These are phyloP conservation scores for Sporothrix humicola DNA, from an alignment of 2,329 filamentous ascomycete species.

Conservation along the genomic window DNA sequence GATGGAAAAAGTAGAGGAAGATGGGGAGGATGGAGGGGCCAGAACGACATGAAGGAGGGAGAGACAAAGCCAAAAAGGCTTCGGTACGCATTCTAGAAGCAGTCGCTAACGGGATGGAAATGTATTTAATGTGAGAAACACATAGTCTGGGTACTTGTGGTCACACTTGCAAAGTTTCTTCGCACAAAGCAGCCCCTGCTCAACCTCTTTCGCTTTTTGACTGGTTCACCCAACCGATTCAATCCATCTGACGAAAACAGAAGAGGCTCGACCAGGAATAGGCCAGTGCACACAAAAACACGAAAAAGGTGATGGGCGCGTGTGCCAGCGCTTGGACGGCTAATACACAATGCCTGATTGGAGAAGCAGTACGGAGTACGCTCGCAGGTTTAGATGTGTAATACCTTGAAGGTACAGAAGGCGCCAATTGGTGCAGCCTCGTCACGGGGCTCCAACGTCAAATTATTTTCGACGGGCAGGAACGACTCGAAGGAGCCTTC, in stretches of 20 bases:
- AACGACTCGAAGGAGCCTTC: not conserved
- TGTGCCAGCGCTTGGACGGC: not conserved
- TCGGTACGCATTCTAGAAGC: slow-evolving; percentile 22
- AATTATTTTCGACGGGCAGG: not conserved
- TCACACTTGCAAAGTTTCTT: not conserved
- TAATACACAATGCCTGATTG: not conserved
- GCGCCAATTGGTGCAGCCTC: slow-evolving; percentile 4
- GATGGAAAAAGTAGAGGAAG: not conserved
- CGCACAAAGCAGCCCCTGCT: not conserved
- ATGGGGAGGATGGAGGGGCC: not conserved
- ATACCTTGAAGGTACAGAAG: not conserved
- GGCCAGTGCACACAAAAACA: not conserved
- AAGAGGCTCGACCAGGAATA: not conserved
- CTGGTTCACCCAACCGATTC: not conserved
- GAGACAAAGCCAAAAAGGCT: not conserved
- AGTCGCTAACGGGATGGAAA: not conserved
- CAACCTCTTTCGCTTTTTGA: not conserved
- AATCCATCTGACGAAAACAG: not conserved
- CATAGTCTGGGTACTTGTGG: not conserved
- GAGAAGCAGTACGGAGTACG: not conserved
- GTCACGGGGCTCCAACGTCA: slow-evolving; percentile 8
- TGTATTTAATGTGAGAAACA: not conserved
- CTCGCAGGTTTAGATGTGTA: not conserved
- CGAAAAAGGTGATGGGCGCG: not conserved
- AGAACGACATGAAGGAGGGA: not conserved